Base-by-base conservation (phyloP, 805 yeast genomes). In the Spencermartinsiella europaea region DNA sequence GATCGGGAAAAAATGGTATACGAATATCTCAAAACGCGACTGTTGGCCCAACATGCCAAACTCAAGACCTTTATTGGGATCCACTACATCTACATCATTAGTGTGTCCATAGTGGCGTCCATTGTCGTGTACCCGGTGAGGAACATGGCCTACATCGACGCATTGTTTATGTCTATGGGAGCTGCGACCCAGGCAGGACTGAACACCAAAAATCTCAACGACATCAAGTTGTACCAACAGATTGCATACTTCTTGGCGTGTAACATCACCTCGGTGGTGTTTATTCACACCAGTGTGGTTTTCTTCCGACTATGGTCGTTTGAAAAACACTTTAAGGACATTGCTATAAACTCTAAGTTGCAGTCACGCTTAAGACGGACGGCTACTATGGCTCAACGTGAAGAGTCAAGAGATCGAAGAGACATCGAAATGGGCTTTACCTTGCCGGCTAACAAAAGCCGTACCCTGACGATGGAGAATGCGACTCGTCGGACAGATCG, bases 131-230 rank as follows among this genome's bases (percentile, higher is more conserved):
- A 82, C 57, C 96, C 96, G 0, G 74, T 75, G n/a, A 74, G 72
- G 45, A 81, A 83, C 58, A 66, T 70, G 19, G 44, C 59, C 5
- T 93, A 91, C 62, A 82, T 86, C 38, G 98, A 93, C 68, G 79
- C 84, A 1, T 67, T 93, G 28, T 86, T 91, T 63, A 69, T 86
- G 46, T 75, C 89, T 0, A 70, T 81, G 8, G 91, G 95, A 8
- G 80, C 93, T 0, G 67, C 83, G 1, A 88, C 98, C 1, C 96
- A 91, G 61, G 95, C 96, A 0, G 99, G 99, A 0, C 68, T 93
- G 46, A 89, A 88, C 61, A 83, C 96, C 0, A 71, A 86, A 20
- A 79, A 88, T 56, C 53, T 83, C 34, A 87, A 87, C 61, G 65
- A 70, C 0, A 54, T 90, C 47, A 66, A 73, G 0, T 62, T 85